These are phyloP conservation scores for Aspergillus baeticus DNA, from an alignment of 495 filamentous ascomycete species.

Conservation along the genomic window DNA sequence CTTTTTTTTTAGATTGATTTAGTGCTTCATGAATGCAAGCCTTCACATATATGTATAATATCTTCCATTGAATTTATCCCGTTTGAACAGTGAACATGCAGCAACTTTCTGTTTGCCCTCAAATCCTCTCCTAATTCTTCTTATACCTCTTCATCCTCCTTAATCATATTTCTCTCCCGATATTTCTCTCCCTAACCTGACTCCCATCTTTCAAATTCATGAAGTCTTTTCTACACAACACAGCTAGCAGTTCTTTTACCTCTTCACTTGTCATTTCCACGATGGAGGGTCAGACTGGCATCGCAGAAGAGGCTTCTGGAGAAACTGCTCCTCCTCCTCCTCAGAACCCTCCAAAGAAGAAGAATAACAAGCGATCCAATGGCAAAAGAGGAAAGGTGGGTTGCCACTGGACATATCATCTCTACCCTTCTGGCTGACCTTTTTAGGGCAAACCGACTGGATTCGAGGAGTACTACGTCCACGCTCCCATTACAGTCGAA, in stretches of 20 bases:
- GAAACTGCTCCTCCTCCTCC: background rate
- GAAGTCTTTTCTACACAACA: no score
- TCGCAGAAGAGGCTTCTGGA: background rate
- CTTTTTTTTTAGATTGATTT: no score
- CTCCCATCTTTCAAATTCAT: no score
- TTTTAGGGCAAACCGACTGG: slow-evolving; percentile 52
- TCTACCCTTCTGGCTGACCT: slow-evolving; percentile 9
- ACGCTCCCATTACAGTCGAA: slow-evolving; percentile 71
- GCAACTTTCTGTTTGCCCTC: background rate
- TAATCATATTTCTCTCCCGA: background rate
- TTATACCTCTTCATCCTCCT: background rate
- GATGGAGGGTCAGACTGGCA: background rate
- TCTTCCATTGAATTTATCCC: background rate
- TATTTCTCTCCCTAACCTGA: no score
- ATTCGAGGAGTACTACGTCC: slow-evolving; percentile 72
- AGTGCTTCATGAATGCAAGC: background rate
- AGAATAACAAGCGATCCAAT: slow-evolving; percentile 39
- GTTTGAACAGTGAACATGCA: background rate
- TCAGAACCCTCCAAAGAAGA: slow-evolving; percentile 22
- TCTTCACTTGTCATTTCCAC: background rate
- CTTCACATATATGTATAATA: background rate
- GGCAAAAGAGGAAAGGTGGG: slow-evolving; percentile 45
- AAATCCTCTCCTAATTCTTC: background rate
- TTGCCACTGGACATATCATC: background rate
- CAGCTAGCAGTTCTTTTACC: no score